These are phyloP conservation scores for Fusarium siculi DNA, from an alignment of 2,329 filamentous ascomycete species.

Conservation along the genomic window DNA sequence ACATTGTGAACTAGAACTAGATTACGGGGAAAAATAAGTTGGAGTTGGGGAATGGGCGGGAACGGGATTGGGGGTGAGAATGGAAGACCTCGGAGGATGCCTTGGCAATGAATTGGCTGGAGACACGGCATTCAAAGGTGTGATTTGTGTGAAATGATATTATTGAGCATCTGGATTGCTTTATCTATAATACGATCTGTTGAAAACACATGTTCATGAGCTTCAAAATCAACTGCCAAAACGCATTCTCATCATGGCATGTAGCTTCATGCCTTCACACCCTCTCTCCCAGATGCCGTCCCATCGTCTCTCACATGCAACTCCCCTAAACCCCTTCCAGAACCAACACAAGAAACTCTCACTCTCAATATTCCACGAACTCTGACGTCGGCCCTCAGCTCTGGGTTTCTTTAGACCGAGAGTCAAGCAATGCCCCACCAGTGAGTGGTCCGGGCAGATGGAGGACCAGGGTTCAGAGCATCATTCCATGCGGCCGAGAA, in stretches of 20 bases:
- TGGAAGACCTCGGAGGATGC: slow-evolving; percentile 27
- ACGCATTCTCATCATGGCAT: neutral
- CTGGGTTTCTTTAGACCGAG: slow-evolving; percentile 3
- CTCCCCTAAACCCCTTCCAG: neutral
- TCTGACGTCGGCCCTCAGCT: slow-evolving; percentile 34
- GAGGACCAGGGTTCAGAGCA: slow-evolving; percentile 38
- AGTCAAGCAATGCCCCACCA: slow-evolving; percentile 19
- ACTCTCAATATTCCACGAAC: neutral
- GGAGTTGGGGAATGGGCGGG: slow-evolving; percentile 14
- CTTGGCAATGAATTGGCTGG: neutral
- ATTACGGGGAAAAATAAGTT: slow-evolving; percentile 26
- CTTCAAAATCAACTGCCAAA: neutral
- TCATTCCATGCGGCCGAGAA: slow-evolving; percentile 44
- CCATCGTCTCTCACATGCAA: slow-evolving; percentile 21
- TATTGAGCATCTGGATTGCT: neutral
- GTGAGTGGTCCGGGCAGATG: slow-evolving; percentile 41
- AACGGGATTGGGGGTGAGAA: slow-evolving; percentile 22
- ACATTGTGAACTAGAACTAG: slow-evolving; percentile 17
- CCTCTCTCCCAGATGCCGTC: neutral
- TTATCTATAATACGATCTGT: no score
- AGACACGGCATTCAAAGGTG: neutral
- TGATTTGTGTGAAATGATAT: neutral
- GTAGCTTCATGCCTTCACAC: slow-evolving; percentile 11
- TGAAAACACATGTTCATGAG: neutral
- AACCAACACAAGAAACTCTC: neutral